Evolutionary conservation across 2,329 filamentous ascomycete genomes (phyloP).

Genomic region (Colletotrichum sp.): DNA sequence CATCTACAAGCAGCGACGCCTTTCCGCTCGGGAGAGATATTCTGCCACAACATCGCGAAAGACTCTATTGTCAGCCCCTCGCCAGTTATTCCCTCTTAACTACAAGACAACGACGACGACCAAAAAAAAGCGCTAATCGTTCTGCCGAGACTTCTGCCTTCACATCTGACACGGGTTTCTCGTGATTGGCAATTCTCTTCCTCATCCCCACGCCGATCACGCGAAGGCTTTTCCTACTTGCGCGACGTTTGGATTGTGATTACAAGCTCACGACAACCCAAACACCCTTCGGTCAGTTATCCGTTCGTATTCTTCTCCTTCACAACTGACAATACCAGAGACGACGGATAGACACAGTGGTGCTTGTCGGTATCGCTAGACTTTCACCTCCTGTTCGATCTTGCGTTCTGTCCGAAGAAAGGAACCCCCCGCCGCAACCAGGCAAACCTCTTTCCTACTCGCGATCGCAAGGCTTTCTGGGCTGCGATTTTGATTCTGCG

Average conservation of each 20-base stretch:
- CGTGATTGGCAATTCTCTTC: neutral
- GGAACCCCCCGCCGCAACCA: too few relatives aligned
- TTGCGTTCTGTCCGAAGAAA: neutral
- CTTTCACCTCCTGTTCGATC: neutral
- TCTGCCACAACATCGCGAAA: neutral
- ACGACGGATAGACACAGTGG: neutral
- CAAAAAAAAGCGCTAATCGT: neutral
- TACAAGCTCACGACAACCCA: neutral
- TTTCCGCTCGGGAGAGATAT: neutral
- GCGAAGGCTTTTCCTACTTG: neutral
- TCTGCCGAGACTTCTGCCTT: rapidly evolving
- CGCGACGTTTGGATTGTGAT: neutral
- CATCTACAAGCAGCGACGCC: neutral
- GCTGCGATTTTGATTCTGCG: too few relatives aligned
- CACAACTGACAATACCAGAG: neutral
- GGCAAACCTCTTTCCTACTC: too few relatives aligned
- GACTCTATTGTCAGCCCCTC: neutral
- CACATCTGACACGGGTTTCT: rapidly evolving
- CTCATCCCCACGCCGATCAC: neutral
- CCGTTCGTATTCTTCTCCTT: neutral
- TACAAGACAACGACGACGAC: neutral
- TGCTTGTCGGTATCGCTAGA: neutral
- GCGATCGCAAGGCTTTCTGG: too few relatives aligned
- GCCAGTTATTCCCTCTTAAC: neutral
- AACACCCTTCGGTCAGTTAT: neutral